Base-by-base conservation (phyloP, 2,329 filamentous ascomycete species). In the Colletotrichum tropicicola region DNA sequence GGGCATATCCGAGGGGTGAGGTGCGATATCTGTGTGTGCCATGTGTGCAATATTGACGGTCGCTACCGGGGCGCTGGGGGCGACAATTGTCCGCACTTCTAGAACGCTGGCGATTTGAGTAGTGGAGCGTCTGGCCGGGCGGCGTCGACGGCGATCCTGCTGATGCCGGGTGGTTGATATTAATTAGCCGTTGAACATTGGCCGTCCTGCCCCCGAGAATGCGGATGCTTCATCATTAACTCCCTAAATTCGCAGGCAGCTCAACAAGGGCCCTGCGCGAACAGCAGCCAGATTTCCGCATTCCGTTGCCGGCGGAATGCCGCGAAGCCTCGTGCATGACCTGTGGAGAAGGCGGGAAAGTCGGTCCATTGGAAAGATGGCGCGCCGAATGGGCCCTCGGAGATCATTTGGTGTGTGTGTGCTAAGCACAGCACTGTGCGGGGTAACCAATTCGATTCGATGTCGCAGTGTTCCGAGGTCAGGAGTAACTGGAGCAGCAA, bases 61-160 rank as follows among this genome's bases (percentile, higher is more conserved):
- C 63, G 25, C 47, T 47, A 43, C 63, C 43, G 32, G 45, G 52
- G 47, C 43, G 28, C 25, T 19, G 27, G 63, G 53, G 52, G 48
- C 30, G 21, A 62, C 27, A 65, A 41, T 21, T 56, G 44, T 51
- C 49, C 44, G 58, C 28, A 21, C 61, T 55, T 61, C 43, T 61
- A 55, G 57, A 65, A 51, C 49, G 59, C 57, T 55, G 39, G 43
- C 57, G 57, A 62, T 51, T 37, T 19, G 45, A 45, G 23, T n/a
- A 45, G 45, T 59, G 59, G 59, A 58, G 28, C 28, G 53, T 17
- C n/a, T 37, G 35, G 53, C 32, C 59, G 27, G 32, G 43, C 43
- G 27, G 23, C 43, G 41, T 41, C 5, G 51, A 19, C 19, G 47
- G 12, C 37, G 30, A 55, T 65, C 43, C 45, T 28, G 32, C 15